Conservation (phyloP, 177 flowering plant genomes). For the Vitis hybrid region DNA sequence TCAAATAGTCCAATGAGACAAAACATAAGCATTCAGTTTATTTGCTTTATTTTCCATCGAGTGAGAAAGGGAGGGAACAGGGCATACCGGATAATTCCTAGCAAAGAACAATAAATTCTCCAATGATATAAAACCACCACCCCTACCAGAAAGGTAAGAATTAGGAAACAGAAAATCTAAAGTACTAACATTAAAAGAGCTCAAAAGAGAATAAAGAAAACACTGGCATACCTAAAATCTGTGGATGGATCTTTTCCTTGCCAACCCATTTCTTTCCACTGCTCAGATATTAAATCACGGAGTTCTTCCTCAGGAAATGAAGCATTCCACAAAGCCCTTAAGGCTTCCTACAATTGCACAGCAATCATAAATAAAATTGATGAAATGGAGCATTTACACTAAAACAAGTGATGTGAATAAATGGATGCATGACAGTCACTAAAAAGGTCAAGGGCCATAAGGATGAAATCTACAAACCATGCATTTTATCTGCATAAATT, state of each 20-base stretch:
- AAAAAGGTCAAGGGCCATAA: neutral
- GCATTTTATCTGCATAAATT: neutral
- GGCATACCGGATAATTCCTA: conserved; percentile 75
- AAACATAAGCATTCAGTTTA: neutral
- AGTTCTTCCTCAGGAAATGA: conserved; percentile 95
- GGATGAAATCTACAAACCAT: neutral
- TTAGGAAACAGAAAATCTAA: neutral
- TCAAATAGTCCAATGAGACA: neutral
- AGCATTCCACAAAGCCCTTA: conserved; percentile 81
- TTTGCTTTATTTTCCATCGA: neutral
- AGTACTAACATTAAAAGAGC: neutral
- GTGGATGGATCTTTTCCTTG: conserved; percentile 99
- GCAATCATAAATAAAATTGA: neutral
- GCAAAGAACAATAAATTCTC: conserved; percentile 94
- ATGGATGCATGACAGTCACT: too few relatives aligned
- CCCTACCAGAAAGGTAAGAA: conserved; percentile 46
- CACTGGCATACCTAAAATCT: conserved; percentile 72
- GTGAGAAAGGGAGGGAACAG: conserved; percentile 1
- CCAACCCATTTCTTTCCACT: conserved; percentile 99
- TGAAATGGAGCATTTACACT: too few relatives aligned
- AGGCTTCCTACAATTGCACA: conserved; percentile 57
- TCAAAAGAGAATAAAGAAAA: neutral
- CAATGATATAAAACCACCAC: conserved; percentile 98
- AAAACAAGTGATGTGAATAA: too few relatives aligned
- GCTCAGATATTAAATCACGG: conserved; percentile 85